These are phyloP conservation scores for Hyphopichia khmerensis DNA, from an alignment of 1,139 yeast species.

Conservation along the genomic window DNA sequence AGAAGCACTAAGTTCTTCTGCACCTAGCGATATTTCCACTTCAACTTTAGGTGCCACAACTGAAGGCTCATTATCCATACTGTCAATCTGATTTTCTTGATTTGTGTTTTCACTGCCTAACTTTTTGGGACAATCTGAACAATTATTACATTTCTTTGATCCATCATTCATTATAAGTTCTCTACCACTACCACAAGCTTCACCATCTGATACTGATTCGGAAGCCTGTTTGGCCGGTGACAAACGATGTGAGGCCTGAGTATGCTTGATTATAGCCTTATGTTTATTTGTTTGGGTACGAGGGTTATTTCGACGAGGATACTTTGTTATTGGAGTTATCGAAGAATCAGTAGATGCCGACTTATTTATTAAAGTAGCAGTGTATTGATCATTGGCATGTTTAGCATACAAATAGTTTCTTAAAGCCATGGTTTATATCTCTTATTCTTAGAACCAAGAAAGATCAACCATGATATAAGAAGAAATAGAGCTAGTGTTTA, in stretches of 20 bases:
- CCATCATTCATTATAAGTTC: constrained; percentile 16
- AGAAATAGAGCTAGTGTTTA: too few relatives aligned
- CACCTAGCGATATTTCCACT: background rate
- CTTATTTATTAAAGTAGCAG: constrained; percentile 22
- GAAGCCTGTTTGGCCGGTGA: background rate
- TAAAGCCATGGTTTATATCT: constrained; percentile 32
- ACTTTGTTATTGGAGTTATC: background rate
- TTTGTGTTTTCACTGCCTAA: constrained; percentile 4
- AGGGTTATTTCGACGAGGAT: background rate
- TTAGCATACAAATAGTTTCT: constrained; percentile 46
- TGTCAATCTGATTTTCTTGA: background rate
- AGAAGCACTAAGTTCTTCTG: background rate
- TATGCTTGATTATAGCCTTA: background rate
- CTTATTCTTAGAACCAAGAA: too few relatives aligned
- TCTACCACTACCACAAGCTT: constrained; percentile 16
- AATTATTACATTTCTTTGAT: constrained; percentile 22
- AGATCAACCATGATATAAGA: too few relatives aligned
- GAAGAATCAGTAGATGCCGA: constrained; percentile 7
- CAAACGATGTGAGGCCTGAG: background rate
- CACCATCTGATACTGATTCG: background rate
- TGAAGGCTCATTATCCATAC: constrained; percentile 7
- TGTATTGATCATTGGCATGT: constrained; percentile 26
- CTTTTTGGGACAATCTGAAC: constrained; percentile 28
- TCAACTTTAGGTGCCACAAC: constrained; percentile 10
- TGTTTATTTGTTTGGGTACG: background rate